Base-by-base conservation (phyloP, 2,329 filamentous ascomycete species). In the Xylaria sp. region DNA sequence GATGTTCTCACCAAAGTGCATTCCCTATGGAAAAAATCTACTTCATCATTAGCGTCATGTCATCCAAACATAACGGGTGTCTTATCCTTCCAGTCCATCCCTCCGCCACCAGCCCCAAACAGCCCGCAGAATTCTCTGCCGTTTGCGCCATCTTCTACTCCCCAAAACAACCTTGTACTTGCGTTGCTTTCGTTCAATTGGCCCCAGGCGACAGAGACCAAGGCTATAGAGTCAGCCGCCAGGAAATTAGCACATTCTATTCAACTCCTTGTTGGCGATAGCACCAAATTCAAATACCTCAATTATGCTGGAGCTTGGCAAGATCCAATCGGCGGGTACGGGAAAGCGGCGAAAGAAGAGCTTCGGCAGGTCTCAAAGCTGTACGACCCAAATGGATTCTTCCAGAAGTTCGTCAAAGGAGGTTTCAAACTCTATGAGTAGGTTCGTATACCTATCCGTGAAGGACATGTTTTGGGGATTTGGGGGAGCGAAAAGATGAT, bases 1-100 rank as follows among this genome's bases (percentile, higher is more conserved):
- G 55, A 25, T 13, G 39, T 58, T 23, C 55, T 58, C 3, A 18
- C 36, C 31, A 58, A 58, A n/a, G 55, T 58, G 7, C 55, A 58
- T 25, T 43, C 55, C 33, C 36, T 43, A 20, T 58, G 55, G 55
- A 58, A 39, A 9, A 58, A 58, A 23, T 8, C 55, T 5, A 41
- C 55, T 15, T 23, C n/a, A 10, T 41, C 55, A 23, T n/a, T 58
- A 41, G 55, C n/a, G n/a, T 28, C 39, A 43, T 31, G 28, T 23
- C 28, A 39, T 13, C 55, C 55, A 12, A 39, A 58, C 18, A 36
- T 58, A 20, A 58, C n/a, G 15, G 28, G n/a, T 10, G 55, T 58
- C 5, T 13, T 58, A 18, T 25, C 13, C 33, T 58, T 58, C 39
- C 55, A 58, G 33, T 58, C 55, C 4, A 43, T 39, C 23, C 55